These are phyloP conservation scores for Nigrospora sphaerica DNA, from an alignment of 2,329 filamentous ascomycete species.

Conservation along the genomic window DNA sequence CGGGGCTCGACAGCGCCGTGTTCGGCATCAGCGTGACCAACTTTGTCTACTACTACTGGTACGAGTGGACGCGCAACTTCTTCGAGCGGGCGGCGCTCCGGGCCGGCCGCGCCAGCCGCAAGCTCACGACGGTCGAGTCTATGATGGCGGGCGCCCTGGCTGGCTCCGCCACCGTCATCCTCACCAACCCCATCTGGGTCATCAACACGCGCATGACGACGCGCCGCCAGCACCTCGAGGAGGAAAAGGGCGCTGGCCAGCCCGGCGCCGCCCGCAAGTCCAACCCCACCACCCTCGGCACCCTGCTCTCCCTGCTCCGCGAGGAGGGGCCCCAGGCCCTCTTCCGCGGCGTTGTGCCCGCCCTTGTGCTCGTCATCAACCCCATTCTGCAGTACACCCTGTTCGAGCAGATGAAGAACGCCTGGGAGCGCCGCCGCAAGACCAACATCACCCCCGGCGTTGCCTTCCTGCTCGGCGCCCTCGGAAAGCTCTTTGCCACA, in stretches of 20 bases:
- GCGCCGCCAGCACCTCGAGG: slow-evolving; percentile 50
- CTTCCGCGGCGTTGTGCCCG: slow-evolving; percentile 88
- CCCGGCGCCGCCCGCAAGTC: slow-evolving; percentile 27
- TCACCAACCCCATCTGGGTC: slow-evolving; percentile 99
- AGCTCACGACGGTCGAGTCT: slow-evolving; percentile 83
- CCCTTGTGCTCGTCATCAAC: slow-evolving; percentile 91
- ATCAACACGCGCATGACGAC: slow-evolving; percentile 98
- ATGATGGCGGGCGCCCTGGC: slow-evolving; percentile 95
- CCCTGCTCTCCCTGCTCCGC: slow-evolving; percentile 69
- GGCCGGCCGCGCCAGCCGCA: slow-evolving; percentile 66
- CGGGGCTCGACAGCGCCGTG: slow-evolving; percentile 85
- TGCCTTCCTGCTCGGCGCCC: slow-evolving; percentile 83
- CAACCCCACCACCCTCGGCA: slow-evolving; percentile 70
- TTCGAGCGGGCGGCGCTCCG: slow-evolving; percentile 74
- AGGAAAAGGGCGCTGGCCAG: slow-evolving; percentile 28
- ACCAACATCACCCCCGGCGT: slow-evolving; percentile 72
- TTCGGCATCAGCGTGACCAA: slow-evolving; percentile 99
- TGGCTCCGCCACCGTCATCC: slow-evolving; percentile 85
- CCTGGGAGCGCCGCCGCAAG: slow-evolving; percentile 58
- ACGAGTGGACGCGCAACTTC: slow-evolving; percentile 87
- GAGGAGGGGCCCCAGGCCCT: slow-evolving; percentile 81
- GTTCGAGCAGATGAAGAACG: slow-evolving; percentile 96
- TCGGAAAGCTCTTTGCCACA: slow-evolving; percentile 93
- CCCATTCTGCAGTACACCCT: slow-evolving; percentile 98
- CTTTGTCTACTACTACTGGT: slow-evolving; percentile 99